Conservation (phyloP, 495 filamentous ascomycete species). For the Astrocystis sublimbata region DNA sequence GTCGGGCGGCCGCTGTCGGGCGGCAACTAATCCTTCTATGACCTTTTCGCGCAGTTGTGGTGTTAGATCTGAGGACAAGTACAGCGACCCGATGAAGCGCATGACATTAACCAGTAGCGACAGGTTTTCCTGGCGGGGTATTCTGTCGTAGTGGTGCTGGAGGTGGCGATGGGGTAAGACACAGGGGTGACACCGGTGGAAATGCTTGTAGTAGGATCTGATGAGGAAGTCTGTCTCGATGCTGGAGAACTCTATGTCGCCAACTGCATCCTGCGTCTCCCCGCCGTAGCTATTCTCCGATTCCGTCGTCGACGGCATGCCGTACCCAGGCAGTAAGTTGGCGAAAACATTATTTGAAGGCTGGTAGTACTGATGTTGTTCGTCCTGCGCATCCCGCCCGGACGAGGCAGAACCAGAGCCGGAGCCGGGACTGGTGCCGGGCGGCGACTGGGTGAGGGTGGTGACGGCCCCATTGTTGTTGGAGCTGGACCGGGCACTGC, state of each 20-base stretch:
- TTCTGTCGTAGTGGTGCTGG: slow-evolving; percentile 9
- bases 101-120: slow-evolving; percentile 50
- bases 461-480: slow-evolving; percentile 28
- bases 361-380: too few species aligned
- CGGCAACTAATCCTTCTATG: slow-evolving; percentile 40
- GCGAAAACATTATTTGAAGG: background rate
- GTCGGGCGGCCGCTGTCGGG: slow-evolving; percentile 39
- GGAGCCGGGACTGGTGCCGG: slow-evolving; percentile 5
- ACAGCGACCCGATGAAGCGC: slow-evolving; percentile 57
- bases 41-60: slow-evolving; percentile 32
- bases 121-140: slow-evolving; percentile 19
- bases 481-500: slow-evolving; percentile 23
- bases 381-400: background rate
- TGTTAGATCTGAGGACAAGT: slow-evolving; percentile 18
- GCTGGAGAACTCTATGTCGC: slow-evolving; percentile 14
- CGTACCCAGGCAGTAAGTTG: background rate
- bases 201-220: slow-evolving; percentile 55
- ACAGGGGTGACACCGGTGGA: slow-evolving; percentile 60
- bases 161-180: slow-evolving; percentile 45
- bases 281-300: background rate
- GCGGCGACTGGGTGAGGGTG: slow-evolving; percentile 29
- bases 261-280: background rate
- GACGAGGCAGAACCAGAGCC: slow-evolving; percentile 2
- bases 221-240: slow-evolving; percentile 38
- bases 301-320: background rate